phyloP scores from a whole-genome alignment of 495 filamentous ascomycete species.

The Lineolata rhizophorae region DNA sequence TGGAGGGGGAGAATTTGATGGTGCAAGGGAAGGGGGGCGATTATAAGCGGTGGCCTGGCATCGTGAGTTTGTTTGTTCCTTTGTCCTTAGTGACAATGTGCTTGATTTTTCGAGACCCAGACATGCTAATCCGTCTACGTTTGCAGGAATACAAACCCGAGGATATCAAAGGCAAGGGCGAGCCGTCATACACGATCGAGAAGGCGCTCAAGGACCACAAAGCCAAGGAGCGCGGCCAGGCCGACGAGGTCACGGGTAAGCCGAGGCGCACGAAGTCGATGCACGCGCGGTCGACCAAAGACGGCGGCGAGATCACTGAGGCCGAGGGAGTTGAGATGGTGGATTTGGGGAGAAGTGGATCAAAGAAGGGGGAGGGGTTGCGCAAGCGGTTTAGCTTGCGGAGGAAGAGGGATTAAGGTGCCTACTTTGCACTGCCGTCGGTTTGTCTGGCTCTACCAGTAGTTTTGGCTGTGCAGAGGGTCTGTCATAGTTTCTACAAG shows the following conservation, averaged over 20 bases:
- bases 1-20: slow-evolving; percentile 74
- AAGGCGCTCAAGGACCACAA: slow-evolving; percentile 34
- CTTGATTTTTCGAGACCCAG: neutral
- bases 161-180: slow-evolving; percentile 63
- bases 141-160: slow-evolving; percentile 41
- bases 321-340: no score
- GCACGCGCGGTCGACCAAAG: no score
- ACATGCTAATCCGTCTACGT: neutral
- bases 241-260: no score
- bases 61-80: slow-evolving; percentile 36
- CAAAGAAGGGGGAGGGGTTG: no score
- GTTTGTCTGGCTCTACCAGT: no score
- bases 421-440: no score
- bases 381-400: no score
- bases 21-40: slow-evolving; percentile 38
- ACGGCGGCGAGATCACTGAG: slow-evolving; percentile 7
- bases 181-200: slow-evolving; percentile 50
- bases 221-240: slow-evolving; percentile 2
- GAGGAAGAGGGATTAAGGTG: no score
- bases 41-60: slow-evolving; percentile 43
- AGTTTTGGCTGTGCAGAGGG: no score
- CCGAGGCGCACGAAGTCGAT: no score
- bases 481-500: no score
- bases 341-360: no score
- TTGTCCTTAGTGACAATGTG: neutral